phyloP scores from a whole-genome alignment of 345 rosid species.

The Populus alba region DNA sequence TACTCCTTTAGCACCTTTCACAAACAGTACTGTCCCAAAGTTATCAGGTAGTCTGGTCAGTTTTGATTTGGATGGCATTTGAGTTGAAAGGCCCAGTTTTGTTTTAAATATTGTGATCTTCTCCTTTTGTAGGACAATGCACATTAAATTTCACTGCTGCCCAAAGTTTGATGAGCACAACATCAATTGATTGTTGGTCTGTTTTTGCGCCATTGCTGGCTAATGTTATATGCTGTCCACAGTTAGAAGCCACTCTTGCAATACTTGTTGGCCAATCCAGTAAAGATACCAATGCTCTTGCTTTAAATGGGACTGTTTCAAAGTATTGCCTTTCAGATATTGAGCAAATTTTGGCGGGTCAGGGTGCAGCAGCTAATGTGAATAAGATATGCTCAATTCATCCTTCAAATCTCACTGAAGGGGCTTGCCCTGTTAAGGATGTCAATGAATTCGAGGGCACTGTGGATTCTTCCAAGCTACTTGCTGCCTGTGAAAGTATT shows the following conservation, averaged over 20 bases:
- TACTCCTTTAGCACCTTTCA: conserved; percentile 77
- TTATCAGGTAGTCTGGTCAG: conserved; percentile 60
- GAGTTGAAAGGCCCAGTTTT: conserved; percentile 1
- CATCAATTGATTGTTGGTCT: conserved; percentile 75
- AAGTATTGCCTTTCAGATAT: conserved; percentile 74
- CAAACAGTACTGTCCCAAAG: conserved; percentile 64
- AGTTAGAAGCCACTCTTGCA: conserved; percentile 68
- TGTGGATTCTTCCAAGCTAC: conserved; percentile 70
- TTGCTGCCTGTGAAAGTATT: conserved; percentile 64
- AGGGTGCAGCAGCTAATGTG: conserved; percentile 63
- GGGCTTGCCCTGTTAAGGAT: conserved; percentile 75
- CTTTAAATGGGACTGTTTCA: conserved; percentile 61
- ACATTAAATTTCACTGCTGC: conserved; percentile 67
- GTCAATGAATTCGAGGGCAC: conserved; percentile 64
- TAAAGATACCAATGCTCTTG: conserved; percentile 59
- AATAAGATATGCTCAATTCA: conserved; percentile 53
- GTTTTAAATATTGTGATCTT: background rate
- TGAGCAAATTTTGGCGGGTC: conserved; percentile 73
- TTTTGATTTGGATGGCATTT: background rate
- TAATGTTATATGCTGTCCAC: conserved; percentile 95
- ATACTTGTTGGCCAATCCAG: conserved; percentile 83
- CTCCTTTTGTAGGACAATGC: conserved; percentile 57
- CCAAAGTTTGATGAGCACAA: conserved; percentile 65
- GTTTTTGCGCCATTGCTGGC: conserved; percentile 82
- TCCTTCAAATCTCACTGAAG: conserved; percentile 76